These are phyloP conservation scores for Ganoderma sinense DNA, from an alignment of 1,284 basidiomycete species.

Conservation along the genomic window DNA sequence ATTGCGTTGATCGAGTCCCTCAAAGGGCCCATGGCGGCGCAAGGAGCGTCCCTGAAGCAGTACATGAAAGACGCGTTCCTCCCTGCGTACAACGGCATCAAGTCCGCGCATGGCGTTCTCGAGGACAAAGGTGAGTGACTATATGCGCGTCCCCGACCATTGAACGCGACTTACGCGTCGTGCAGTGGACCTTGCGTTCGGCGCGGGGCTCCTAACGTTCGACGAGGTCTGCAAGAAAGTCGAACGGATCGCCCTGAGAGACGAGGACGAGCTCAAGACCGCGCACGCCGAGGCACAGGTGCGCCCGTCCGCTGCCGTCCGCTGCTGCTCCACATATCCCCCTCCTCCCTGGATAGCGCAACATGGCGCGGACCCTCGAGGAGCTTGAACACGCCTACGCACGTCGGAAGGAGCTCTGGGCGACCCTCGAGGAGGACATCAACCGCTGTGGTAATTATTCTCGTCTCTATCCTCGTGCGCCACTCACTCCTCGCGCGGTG, in stretches of 20 bases:
- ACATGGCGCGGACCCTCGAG: constrained; percentile 42
- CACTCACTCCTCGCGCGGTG: background rate
- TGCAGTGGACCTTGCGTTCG: constrained; percentile 53
- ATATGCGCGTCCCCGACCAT: constrained; percentile 15
- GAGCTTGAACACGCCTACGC: constrained; percentile 55
- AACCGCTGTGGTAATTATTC: constrained; percentile 50
- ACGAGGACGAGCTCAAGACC: constrained; percentile 51
- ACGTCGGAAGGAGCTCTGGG: constrained; percentile 55
- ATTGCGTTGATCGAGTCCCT: constrained; percentile 54
- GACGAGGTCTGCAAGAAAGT: constrained; percentile 61
- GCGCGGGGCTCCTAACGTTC: constrained; percentile 55
- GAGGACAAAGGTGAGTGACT: constrained; percentile 45
- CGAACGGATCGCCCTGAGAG: constrained; percentile 50
- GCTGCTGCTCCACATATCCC: background rate
- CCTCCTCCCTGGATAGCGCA: constrained; percentile 38
- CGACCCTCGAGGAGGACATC: constrained; percentile 49
- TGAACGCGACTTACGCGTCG: background rate
- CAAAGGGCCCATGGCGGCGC: constrained; percentile 53
- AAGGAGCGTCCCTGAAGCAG: constrained; percentile 51
- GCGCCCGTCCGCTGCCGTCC: constrained; percentile 6
- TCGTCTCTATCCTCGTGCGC: constrained; percentile 9
- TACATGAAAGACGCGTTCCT: constrained; percentile 60
- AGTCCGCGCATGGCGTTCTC: constrained; percentile 48
- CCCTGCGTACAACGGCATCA: constrained; percentile 59
- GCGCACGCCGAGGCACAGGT: constrained; percentile 50